Conservation (phyloP, 148 eudicot species). For the Linanthus parryae region DNA sequence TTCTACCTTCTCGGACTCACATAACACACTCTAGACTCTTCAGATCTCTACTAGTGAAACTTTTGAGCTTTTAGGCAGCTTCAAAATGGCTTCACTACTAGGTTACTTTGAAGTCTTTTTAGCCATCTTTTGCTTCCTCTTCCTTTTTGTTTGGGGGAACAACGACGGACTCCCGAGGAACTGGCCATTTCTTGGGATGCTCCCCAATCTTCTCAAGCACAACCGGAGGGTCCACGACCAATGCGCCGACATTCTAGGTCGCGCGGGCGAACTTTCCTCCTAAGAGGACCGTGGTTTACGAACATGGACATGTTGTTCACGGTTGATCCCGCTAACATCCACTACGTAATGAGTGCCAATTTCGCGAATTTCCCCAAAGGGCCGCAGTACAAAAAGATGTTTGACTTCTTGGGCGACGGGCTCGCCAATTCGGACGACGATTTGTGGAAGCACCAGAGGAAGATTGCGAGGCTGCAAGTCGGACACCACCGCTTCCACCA, state of each 20-base stretch:
- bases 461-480: not conserved
- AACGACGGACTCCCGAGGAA: constrained; percentile 13
- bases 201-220: constrained; percentile 29
- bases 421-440: not conserved
- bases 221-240: constrained; percentile 20
- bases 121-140: not conserved
- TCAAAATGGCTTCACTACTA: too few relatives aligned
- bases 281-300: constrained; percentile 56
- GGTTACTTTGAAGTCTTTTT: not conserved
- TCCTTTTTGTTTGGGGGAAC: not conserved
- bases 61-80: too few relatives aligned
- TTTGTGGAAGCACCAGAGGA: constrained; percentile 7
- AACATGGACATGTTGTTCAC: constrained; percentile 34
- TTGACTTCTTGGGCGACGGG: constrained; percentile 31
- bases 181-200: constrained; percentile 48
- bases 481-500: constrained; percentile 6
- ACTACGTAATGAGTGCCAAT: constrained; percentile 45
- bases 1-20: too few relatives aligned
- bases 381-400: constrained; percentile 26
- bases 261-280: constrained; percentile 16
- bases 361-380: constrained; percentile 57
- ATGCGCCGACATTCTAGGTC: constrained; percentile 11
- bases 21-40: too few relatives aligned
- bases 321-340: constrained; percentile 33
- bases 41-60: too few relatives aligned